A percentile compares a stretch with the other conserved stretches of the same genome.
These are phyloP conservation scores for Phytophthora sp. DNA, from an alignment of 352 stramenopile genomes.

Conservation along the genomic window DNA sequence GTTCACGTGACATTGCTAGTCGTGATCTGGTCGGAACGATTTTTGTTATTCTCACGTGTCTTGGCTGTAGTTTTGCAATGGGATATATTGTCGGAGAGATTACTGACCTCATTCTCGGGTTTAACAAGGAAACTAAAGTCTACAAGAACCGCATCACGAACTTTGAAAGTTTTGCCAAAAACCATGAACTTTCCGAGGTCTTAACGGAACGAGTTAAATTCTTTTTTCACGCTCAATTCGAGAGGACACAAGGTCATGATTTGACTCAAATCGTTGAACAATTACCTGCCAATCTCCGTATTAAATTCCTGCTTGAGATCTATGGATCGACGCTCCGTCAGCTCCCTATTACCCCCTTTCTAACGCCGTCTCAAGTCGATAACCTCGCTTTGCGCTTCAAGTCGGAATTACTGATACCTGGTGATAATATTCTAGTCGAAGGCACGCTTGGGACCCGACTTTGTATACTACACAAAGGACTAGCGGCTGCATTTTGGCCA, in stretches of 20 bases:
- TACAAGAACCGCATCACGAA: conserved; percentile 75
- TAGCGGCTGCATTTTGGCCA: conserved; percentile 64
- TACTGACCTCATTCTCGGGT: conserved; percentile 75
- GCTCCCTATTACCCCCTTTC: conserved; percentile 64
- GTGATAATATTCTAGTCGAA: conserved; percentile 67
- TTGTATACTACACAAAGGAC: conserved; percentile 61
- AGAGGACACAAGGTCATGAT: conserved; percentile 56
- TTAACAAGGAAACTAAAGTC: conserved; percentile 76
- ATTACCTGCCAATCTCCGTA: conserved; percentile 66
- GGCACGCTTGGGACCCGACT: conserved; percentile 61
- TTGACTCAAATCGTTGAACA: conserved; percentile 58
- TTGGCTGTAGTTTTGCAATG: conserved; percentile 77
- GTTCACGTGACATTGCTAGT: conserved; percentile 63
- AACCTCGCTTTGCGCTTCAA: conserved; percentile 67
- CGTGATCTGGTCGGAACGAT: conserved; percentile 49
- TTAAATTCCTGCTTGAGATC: conserved; percentile 80
- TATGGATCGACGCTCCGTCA: conserved; percentile 56
- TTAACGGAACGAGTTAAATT: conserved; percentile 59
- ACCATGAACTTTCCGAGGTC: conserved; percentile 52
- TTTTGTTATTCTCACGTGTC: conserved; percentile 61
- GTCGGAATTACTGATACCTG: conserved; percentile 73
- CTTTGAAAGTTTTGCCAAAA: conserved; percentile 79
- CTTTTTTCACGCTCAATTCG: conserved; percentile 69
- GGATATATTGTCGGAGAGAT: conserved; percentile 76
- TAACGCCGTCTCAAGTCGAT: conserved; percentile 65